Evolutionary conservation across 441 rosid genomes (phyloP).

Genomic region (Francoa sonchifolia): DNA sequence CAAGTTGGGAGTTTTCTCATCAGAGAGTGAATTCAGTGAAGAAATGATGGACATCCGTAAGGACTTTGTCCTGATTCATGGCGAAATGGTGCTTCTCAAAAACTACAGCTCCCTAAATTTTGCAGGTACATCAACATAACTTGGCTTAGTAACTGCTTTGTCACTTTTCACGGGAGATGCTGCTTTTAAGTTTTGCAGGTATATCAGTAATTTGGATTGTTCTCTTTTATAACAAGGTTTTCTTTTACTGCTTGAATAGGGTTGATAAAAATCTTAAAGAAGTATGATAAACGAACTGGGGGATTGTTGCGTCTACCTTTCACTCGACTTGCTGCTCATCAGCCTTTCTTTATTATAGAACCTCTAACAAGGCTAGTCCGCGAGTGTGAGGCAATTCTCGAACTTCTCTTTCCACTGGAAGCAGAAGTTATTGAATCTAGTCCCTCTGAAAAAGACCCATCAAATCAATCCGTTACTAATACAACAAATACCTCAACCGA

Average conservation of each 20-base stretch:
- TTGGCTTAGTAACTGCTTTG: slow-evolving; percentile 3
- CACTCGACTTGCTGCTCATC: slow-evolving; percentile 67
- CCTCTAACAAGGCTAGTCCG: slow-evolving; percentile 73
- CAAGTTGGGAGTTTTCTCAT: slow-evolving; percentile 37
- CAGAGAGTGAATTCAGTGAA: slow-evolving; percentile 67
- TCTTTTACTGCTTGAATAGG: slow-evolving; percentile 30
- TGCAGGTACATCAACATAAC: slow-evolving; percentile 37
- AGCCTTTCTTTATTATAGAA: slow-evolving; percentile 79
- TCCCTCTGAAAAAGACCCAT: slow-evolving; percentile 12
- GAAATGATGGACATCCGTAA: slow-evolving; percentile 92
- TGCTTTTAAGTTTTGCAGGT: slow-evolving; percentile 7
- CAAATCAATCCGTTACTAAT: slow-evolving; percentile 14
- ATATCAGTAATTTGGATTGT: not conserved
- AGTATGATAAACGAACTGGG: slow-evolving; percentile 86
- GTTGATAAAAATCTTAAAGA: slow-evolving; percentile 73
- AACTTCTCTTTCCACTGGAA: slow-evolving; percentile 75
- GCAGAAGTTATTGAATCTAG: slow-evolving; percentile 72
- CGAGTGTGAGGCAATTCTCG: slow-evolving; percentile 84
- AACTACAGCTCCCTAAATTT: slow-evolving; percentile 90
- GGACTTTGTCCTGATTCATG: slow-evolving; percentile 84
- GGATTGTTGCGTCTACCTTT: slow-evolving; percentile 64
- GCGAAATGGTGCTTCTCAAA: slow-evolving; percentile 93
- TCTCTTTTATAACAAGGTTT: slow-evolving; percentile 14
- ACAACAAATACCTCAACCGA: slow-evolving; percentile 21
- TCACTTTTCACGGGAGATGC: slow-evolving; percentile 8